Base-by-base conservation (phyloP, 108 stramenopile species). In the Asterionellopsis glacialis region DNA sequence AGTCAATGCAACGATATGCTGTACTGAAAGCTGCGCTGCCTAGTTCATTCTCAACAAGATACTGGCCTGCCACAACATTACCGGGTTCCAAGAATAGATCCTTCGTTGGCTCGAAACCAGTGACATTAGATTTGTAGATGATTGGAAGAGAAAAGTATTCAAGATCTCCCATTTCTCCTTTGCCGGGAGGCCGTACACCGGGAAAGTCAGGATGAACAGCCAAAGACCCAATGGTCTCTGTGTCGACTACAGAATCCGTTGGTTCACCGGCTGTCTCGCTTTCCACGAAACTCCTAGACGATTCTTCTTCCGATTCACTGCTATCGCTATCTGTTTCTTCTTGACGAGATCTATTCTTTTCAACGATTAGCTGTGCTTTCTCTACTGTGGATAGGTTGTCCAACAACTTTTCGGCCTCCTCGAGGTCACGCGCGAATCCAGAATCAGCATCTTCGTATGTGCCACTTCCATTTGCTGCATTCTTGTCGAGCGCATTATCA, bases 1-100 rank as follows among this genome's bases (percentile, higher is more conserved):
- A 73, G 67, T 99, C 97, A 33, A 87, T 51, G 73, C 95, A 96
- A 41, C 91, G 76, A 61, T 96, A 86, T 9, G 98, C 95, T 4
- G 91, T 94, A 59, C 90, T 93, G 57, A 98, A 99, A 7, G 95
- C 97, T 12, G 97, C 98, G 62, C 80, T 85, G 25, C 96, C 98
- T 18, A 99, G 81, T 66, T 91, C 80, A 16, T 87, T 77, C 63
- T 85, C 77, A 11, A 99, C 95, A 44, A 92, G 73, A 65, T 96
- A 98, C 42, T 95, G 81, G 9, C 94, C 95, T 4, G 94, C 97
- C 42, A 98, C 80, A 2, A 94, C 75, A 61, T 79, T 74, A 3
- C 88, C 92, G 19, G 85, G 74, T 56, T 88, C 82, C 11, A 89
- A 68, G 25, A 81, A 74, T 19, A 90, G 49, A 73, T 94, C 92